phyloP scores from a whole-genome alignment of 2,329 filamentous ascomycete species.

The Aspergillus pseudoglaucus region DNA sequence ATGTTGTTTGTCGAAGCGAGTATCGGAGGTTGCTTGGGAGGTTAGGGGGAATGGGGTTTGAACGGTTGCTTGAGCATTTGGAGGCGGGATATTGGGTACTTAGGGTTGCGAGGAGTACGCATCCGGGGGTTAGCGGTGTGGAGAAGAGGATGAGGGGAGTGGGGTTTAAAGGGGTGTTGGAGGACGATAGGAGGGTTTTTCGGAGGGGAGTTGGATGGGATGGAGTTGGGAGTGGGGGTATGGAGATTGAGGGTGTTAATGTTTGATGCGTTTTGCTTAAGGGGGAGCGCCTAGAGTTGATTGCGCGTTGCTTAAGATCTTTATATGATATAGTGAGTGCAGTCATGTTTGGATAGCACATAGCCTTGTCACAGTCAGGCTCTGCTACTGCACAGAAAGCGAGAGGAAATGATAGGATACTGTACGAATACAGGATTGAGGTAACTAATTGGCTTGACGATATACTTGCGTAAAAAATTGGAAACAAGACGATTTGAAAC shows the following conservation, averaged over 20 bases:
- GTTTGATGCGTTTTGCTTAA: constrained; percentile 1
- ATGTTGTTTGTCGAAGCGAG: constrained; percentile 21
- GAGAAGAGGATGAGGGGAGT: constrained; percentile 19
- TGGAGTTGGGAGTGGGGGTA: constrained; percentile 21
- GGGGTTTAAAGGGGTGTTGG: constrained; percentile 21
- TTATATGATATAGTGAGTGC: not conserved
- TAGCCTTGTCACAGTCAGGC: too few relatives aligned
- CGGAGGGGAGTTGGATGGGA: constrained; percentile 31
- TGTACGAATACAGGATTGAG: too few relatives aligned
- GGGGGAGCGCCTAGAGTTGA: not conserved
- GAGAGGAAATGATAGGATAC: too few relatives aligned
- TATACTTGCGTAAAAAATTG: too few relatives aligned
- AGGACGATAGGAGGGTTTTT: constrained; percentile 19
- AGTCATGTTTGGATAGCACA: too few relatives aligned
- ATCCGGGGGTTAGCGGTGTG: constrained; percentile 18
- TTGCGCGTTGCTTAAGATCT: too few relatives aligned
- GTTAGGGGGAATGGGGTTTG: constrained; percentile 9
- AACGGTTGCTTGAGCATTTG: constrained; percentile 13
- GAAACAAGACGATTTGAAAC: not conserved
- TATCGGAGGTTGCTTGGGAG: constrained; percentile 13
- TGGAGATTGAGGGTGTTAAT: constrained; percentile 26
- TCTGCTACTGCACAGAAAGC: too few relatives aligned
- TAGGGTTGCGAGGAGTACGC: constrained; percentile 23
- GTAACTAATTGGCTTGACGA: too few relatives aligned
- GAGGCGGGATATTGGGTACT: constrained; percentile 27